Evolutionary conservation across 1,284 basidiomycete species (phyloP).

Genomic region (Pisolithus thermaeus): DNA sequence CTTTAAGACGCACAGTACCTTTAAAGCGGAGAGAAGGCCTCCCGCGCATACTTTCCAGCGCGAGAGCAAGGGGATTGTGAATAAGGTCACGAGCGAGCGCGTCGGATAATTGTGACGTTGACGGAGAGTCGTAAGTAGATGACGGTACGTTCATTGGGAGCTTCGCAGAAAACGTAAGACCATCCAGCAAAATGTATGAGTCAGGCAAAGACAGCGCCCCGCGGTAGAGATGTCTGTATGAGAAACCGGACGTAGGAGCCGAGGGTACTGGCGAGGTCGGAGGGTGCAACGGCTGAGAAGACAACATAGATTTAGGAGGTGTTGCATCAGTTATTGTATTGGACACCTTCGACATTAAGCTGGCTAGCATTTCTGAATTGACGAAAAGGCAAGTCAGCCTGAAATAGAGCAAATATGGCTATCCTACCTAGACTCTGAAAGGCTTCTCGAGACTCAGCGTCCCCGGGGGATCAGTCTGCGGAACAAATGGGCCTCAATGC

Average conservation of each 20-base stretch:
- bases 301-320: constrained; percentile 10
- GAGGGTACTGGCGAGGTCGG: constrained; percentile 5
- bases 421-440: no score
- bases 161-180: constrained; percentile 56
- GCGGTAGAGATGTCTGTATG: constrained; percentile 60
- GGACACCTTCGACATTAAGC: neutral
- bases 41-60: constrained; percentile 77
- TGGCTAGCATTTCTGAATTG: no score
- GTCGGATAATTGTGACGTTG: constrained; percentile 17
- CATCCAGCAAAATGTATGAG: constrained; percentile 65
- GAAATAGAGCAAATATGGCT: no score
- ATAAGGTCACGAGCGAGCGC: constrained; percentile 39
- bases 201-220: constrained; percentile 71
- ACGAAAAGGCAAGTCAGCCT: no score
- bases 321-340: constrained; percentile 17
- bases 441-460: no score
- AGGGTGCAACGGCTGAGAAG: neutral
- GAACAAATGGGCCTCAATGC: no score
- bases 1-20: constrained; percentile 45
- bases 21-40: constrained; percentile 56
- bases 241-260: constrained; percentile 1
- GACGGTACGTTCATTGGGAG: constrained; percentile 11
- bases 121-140: constrained; percentile 36
- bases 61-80: constrained; percentile 63
- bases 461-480: no score